phyloP scores from a whole-genome alignment of 371 early-diverging fungal species.

The Syncephalastrum racemosum region DNA sequence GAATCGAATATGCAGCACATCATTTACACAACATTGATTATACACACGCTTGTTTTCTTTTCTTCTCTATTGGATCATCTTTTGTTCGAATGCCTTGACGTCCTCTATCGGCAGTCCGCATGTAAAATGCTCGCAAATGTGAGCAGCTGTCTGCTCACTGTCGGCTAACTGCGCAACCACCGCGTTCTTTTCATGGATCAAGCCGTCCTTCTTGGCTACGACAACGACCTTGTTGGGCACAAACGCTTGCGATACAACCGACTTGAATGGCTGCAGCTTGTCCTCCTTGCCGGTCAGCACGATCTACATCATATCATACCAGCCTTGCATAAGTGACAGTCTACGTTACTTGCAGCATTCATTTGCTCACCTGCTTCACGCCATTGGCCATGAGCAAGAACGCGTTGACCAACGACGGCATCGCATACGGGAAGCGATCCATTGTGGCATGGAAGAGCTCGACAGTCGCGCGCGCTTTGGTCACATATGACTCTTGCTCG shows the following conservation, averaged over 20 bases:
- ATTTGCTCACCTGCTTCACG: constrained; percentile 38
- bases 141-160: constrained; percentile 15
- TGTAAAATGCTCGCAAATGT: constrained; percentile 51
- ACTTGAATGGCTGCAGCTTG: constrained; percentile 21
- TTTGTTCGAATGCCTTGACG: not conserved
- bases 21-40: no score
- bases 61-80: not conserved
- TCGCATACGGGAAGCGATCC: constrained; percentile 36
- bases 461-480: constrained; percentile 32
- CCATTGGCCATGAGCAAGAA: constrained; percentile 39
- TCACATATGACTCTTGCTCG: constrained; percentile 21
- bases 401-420: constrained; percentile 39
- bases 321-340: not conserved
- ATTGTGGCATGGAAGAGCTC: constrained; percentile 28
- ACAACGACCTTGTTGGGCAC: constrained; percentile 43
- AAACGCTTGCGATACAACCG: constrained; percentile 28
- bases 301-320: constrained; percentile 24
- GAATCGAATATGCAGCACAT: no score
- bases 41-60: no score
- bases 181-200: constrained; percentile 27
- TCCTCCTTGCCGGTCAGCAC: constrained; percentile 30
- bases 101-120: constrained; percentile 47
- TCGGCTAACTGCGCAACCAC: constrained; percentile 24
- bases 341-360: not conserved
- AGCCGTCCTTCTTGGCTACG: constrained; percentile 24